These are phyloP conservation scores for Fomitopsis palustris DNA, from an alignment of 1,284 basidiomycete species.

Conservation along the genomic window DNA sequence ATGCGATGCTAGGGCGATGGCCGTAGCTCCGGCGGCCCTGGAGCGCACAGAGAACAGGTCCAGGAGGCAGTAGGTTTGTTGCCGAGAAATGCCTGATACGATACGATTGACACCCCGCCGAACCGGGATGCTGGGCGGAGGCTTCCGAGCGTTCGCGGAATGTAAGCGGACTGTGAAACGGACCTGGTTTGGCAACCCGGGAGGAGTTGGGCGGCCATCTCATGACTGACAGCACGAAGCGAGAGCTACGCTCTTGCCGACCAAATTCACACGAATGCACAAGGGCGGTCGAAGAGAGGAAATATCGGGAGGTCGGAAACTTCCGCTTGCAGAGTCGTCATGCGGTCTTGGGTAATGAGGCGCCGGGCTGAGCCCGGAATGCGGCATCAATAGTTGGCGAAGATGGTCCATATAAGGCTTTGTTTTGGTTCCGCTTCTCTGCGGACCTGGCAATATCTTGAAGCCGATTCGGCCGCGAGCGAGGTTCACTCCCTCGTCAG, in stretches of 20 bases:
- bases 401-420: not conserved
- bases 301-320: constrained; percentile 17
- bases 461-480: not conserved
- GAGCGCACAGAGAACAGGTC: not conserved
- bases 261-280: not conserved
- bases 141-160: constrained; percentile 5
- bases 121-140: not conserved
- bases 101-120: not conserved
- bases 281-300: not conserved
- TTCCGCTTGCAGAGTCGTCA: constrained; percentile 17
- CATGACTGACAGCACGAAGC: not conserved
- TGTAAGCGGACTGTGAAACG: not conserved
- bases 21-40: constrained; percentile 1
- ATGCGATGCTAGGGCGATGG: not conserved
- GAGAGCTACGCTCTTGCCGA: not conserved
- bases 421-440: not conserved
- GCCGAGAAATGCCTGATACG: not conserved
- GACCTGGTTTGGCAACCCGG: constrained; percentile 2
- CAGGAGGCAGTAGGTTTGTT: not conserved
- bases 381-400: constrained; percentile 1
- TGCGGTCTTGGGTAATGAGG: constrained; percentile 14
- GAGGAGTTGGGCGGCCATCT: not conserved
- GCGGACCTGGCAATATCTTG: not conserved
- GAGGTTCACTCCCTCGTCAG: not conserved
- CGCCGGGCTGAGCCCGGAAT: constrained; percentile 19